Percentiles rank a stretch among this genome's conserved stretches.
phyloP scores from a whole-genome alignment of 1,284 basidiomycete species.

The Trichosporon inkin region DNA sequence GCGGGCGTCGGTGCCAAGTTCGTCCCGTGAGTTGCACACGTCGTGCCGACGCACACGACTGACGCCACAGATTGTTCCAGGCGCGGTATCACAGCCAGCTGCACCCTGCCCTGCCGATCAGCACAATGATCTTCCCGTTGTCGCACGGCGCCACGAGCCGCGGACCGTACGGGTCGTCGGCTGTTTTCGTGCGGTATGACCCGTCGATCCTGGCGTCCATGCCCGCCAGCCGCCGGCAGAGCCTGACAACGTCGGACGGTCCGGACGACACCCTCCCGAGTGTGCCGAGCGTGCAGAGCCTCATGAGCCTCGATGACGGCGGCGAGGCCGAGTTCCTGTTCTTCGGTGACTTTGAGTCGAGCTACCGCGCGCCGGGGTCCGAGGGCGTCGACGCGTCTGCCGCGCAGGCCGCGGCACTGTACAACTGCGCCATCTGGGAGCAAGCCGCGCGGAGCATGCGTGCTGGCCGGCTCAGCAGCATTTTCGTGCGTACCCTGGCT shows the following conservation, averaged over 20 bases:
- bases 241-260: neutral
- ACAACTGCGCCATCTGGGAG: constrained; percentile 41
- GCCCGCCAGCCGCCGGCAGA: constrained; percentile 9
- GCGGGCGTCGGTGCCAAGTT: constrained; percentile 32
- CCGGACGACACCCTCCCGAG: constrained; percentile 1
- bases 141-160: constrained; percentile 44
- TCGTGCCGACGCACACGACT: neutral
- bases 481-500: constrained; percentile 41
- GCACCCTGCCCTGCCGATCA: constrained; percentile 37
- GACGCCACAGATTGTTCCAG: neutral
- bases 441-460: constrained; percentile 38
- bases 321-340: constrained; percentile 43
- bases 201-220: constrained; percentile 18
- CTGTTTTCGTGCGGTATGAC: constrained; percentile 45
- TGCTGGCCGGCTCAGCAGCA: constrained; percentile 33
- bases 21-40: constrained; percentile 29
- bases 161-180: constrained; percentile 44
- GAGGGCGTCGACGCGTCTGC: constrained; percentile 21
- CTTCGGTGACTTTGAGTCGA: constrained; percentile 47
- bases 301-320: neutral
- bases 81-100: constrained; percentile 25
- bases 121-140: constrained; percentile 39
- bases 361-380: constrained; percentile 26
- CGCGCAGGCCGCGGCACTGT: constrained; percentile 15
- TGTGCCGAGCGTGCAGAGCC: neutral